Evolutionary conservation across 345 rosid genomes (phyloP).

Genomic region (Hirschfeldia incana): DNA sequence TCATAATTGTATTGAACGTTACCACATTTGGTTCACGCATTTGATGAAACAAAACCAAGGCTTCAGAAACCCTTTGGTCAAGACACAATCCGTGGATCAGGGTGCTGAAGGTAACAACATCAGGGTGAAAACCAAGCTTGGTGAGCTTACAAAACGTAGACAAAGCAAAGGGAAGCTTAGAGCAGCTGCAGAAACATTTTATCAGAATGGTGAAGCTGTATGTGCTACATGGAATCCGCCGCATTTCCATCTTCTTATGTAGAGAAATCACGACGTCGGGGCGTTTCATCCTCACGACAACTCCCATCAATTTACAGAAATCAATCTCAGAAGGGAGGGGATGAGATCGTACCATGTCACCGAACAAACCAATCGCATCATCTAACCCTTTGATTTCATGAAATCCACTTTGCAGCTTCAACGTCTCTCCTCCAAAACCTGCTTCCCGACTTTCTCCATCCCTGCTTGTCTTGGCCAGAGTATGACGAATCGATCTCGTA

Average conservation of each 20-base stretch:
- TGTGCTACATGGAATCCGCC: not conserved
- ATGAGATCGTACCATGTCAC: not conserved
- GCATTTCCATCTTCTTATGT: not conserved
- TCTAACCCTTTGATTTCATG: not conserved
- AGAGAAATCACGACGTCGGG: not conserved
- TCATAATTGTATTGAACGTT: not conserved
- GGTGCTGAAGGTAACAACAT: not conserved
- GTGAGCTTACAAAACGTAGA: not conserved
- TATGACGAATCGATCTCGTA: not conserved
- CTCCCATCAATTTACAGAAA: not conserved
- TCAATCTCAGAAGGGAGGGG: not conserved
- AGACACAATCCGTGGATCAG: not conserved
- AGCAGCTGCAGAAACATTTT: conserved; percentile 1
- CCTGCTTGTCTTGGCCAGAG: not conserved
- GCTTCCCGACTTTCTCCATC: not conserved
- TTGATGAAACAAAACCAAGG: not conserved
- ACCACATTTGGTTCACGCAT: not conserved
- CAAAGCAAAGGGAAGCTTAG: not conserved
- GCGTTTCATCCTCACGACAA: not conserved
- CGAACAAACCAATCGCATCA: not conserved
- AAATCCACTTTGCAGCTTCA: not conserved
- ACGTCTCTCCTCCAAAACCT: not conserved
- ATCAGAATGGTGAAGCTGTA: not conserved
- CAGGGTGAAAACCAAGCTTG: not conserved
- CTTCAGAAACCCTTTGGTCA: not conserved